Conservation (phyloP, 768 basidiomycete species). For the Sutorius australiensis region DNA sequence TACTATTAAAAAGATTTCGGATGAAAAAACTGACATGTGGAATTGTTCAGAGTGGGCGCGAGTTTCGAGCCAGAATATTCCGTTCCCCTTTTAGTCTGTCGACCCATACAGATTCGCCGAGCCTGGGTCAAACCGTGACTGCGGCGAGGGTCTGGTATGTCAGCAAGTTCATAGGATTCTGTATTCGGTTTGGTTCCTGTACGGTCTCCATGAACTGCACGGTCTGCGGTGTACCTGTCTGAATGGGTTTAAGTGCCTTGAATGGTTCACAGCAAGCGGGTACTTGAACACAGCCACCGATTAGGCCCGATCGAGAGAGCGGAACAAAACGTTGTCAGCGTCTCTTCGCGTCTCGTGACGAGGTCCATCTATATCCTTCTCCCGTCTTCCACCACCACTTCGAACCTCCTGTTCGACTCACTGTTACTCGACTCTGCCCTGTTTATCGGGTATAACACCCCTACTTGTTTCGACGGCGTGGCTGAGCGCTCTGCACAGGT, state of each 20-base stretch:
- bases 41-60: background rate
- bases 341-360: slow-evolving; percentile 1
- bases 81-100: background rate
- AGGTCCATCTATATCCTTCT: slow-evolving; percentile 14
- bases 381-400: slow-evolving; percentile 14
- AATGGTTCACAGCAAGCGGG: background rate
- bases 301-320: slow-evolving; percentile 10
- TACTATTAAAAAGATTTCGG: background rate
- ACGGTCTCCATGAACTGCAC: too few relatives aligned
- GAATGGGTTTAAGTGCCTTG: background rate
- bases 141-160: background rate
- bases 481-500: background rate
- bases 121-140: background rate
- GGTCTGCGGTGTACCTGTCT: background rate
- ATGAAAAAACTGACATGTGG: background rate
- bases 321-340: slow-evolving; percentile 1
- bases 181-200: background rate
- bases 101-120: background rate
- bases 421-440: slow-evolving; percentile 15
- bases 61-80: background rate
- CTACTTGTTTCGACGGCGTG: background rate
- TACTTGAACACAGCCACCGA: slow-evolving; percentile 22
- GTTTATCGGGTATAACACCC: slow-evolving; percentile 4
- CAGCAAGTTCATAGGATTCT: background rate
- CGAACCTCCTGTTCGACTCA: slow-evolving; percentile 1